Evolutionary conservation across 2,329 filamentous ascomycete species (phyloP), one percentile per base, ranked within the genome.

Genomic region (Xylariaceae sp.): DNA sequence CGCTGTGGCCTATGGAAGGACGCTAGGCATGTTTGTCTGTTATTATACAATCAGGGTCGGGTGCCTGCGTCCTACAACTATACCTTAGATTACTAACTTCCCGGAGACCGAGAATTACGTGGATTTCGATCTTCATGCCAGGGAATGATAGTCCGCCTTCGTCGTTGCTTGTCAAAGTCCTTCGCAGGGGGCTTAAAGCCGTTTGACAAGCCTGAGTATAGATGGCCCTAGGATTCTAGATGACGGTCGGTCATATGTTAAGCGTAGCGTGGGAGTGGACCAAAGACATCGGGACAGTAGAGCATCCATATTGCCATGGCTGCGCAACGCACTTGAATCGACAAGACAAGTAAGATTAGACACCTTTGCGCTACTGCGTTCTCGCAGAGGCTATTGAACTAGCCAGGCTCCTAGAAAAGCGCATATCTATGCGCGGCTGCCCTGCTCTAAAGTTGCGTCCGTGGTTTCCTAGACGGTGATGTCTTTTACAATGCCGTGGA

Each of bases 271-370:
- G 8, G 15, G 30, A 46, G 21, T 3, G 13, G 30, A 27, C n/a
- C 2, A 16, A 18, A 3, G 43, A 46, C 18, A 15, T 37, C 8
- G 27, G 10, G 13, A n/a, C 36, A 7, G 30, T 46, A 3, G 15
- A 46, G n/a, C 20, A 46, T 46, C 20, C 36, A 10, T 46, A 35
- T 20, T 29, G 24, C 8, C 26, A 46, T 13, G 43, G 43, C 43
- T 26, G 32, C 13, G 30, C 43, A 13, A 9, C n/a, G 15, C 20
- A 46, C 18, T 15, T 46, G 5, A 46, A 46, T 23, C 29, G 43
- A 15, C 43, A 46, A 36, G 30, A 46, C 11, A 18, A 26, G 11
- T 46, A 21, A 30, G 43, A 21, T 15, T 46, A 21, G 43, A 46
- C 43, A 9, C 43, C 43, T 36, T 15, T 36, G 15, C 33, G 36